Evolutionary conservation across 345 rosid species (phyloP).

Genomic region (Arabidopsis suecica): DNA sequence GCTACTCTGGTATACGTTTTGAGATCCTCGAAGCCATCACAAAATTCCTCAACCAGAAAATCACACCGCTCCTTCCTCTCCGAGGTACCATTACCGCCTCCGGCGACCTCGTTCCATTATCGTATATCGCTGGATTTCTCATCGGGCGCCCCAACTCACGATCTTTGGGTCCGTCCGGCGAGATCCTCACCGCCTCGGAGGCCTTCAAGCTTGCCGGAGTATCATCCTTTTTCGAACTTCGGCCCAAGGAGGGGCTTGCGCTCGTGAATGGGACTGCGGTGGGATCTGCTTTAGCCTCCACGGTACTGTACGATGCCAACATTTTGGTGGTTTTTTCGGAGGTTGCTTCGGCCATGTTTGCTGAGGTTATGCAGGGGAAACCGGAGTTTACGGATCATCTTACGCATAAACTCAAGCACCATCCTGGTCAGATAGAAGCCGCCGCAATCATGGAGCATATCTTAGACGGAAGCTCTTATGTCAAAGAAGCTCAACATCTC

Average conservation of each 20-base stretch:
- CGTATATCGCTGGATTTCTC: too few species aligned
- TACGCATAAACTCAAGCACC: background rate
- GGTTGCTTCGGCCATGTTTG: background rate
- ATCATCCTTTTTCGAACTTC: too few species aligned
- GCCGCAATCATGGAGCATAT: background rate
- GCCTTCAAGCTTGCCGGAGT: too few species aligned
- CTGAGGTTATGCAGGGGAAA: background rate
- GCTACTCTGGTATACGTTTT: too few species aligned
- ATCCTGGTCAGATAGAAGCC: background rate
- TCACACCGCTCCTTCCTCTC: too few species aligned
- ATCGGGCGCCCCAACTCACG: too few species aligned
- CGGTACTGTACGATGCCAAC: background rate
- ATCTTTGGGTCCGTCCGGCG: too few species aligned
- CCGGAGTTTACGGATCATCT: background rate
- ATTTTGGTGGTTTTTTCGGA: background rate
- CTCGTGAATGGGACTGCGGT: background rate
- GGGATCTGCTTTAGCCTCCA: background rate
- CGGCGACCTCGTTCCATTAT: too few species aligned
- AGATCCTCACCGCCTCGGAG: too few species aligned
- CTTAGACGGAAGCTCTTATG: background rate
- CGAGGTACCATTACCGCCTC: too few species aligned
- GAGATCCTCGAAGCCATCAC: too few species aligned
- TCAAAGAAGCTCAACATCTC: background rate
- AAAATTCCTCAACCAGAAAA: too few species aligned
- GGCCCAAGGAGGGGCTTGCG: background rate